phyloP scores from a whole-genome alignment of 352 stramenopile species.

The Pythium dissotocum region DNA sequence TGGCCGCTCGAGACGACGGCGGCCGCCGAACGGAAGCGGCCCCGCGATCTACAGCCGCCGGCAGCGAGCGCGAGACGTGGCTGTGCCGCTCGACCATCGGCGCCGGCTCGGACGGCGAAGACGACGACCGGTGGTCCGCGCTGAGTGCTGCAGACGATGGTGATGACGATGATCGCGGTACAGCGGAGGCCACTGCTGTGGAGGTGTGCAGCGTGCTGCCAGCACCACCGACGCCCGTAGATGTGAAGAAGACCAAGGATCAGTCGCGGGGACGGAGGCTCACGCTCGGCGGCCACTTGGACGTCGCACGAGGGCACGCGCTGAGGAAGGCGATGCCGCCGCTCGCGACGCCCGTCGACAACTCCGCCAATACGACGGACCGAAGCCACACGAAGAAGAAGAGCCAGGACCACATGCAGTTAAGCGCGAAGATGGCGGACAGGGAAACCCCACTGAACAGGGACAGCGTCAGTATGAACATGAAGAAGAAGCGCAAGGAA shows the following conservation, averaged over 20 bases:
- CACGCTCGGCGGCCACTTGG: slow-evolving; percentile 21
- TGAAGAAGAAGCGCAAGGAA: slow-evolving; percentile 2
- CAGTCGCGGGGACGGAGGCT: slow-evolving; percentile 14
- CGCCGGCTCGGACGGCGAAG: slow-evolving; percentile 30
- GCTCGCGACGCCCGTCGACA: slow-evolving; percentile 1
- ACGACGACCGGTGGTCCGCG: slow-evolving; percentile 28
- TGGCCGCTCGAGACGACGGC: background rate
- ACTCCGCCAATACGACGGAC: background rate
- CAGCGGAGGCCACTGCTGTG: background rate
- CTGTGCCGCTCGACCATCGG: slow-evolving; percentile 59
- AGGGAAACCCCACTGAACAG: background rate
- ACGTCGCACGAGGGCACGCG: slow-evolving; percentile 14
- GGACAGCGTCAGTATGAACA: slow-evolving; percentile 9
- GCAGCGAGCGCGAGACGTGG: slow-evolving; percentile 44
- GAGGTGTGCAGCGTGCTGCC: background rate
- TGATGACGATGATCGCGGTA: slow-evolving; percentile 19
- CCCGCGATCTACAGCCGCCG: background rate
- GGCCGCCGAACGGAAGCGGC: background rate
- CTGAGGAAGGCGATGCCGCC: slow-evolving; percentile 17
- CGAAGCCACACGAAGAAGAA: slow-evolving; percentile 1
- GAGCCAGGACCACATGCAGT: background rate
- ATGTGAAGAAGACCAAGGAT: background rate
- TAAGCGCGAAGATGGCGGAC: background rate
- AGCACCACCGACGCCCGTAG: background rate
- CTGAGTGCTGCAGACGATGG: slow-evolving; percentile 18